Conservation (phyloP, 208 protist species). For the Leishmania major region DNA sequence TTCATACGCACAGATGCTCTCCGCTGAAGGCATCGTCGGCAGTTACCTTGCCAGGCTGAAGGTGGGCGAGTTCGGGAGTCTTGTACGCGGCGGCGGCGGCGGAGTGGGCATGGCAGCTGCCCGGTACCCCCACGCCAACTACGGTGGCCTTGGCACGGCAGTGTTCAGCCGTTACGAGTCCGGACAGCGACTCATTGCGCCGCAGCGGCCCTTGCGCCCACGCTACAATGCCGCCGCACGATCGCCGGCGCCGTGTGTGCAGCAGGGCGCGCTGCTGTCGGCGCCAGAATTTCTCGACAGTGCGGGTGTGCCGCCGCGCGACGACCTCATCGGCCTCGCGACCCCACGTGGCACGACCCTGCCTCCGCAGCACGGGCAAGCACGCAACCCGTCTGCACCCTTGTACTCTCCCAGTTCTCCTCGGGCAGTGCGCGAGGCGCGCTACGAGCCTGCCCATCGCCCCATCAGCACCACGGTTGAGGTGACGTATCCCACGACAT, state of each 20-base stretch:
- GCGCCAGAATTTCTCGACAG: neutral
- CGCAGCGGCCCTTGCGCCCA: neutral
- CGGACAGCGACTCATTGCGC: neutral
- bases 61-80: slow-evolving; percentile 11
- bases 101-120: neutral
- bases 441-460: neutral
- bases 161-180: neutral
- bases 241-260: neutral
- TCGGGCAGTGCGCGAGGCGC: neutral
- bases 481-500: neutral
- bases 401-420: neutral
- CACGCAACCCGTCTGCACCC: neutral
- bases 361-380: neutral
- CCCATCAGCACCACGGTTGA: no score
- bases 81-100: slow-evolving; percentile 3
- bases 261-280: neutral
- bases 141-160: neutral
- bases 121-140: neutral
- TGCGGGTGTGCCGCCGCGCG: neutral
- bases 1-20: neutral
- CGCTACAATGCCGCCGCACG: neutral
- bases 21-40: neutral
- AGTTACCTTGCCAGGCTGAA: neutral
- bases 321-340: neutral
- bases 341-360: neutral